Percentiles rank a stretch among this genome's conserved stretches.
Conservation (phyloP, 148 eudicot species). For the Nepenthes gracilis region DNA sequence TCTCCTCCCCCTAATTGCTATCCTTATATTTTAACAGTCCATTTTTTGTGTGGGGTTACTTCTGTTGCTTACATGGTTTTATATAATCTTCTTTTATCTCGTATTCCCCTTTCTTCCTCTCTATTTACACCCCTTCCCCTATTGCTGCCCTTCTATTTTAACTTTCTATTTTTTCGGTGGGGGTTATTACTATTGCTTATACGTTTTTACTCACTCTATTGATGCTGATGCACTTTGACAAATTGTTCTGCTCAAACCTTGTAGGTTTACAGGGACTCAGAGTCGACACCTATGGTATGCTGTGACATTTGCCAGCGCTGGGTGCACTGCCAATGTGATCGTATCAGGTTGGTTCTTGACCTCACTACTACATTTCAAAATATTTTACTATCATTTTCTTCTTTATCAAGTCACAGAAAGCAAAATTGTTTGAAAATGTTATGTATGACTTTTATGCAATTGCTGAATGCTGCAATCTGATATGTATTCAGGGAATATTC, state of each 20-base stretch:
- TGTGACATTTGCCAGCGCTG: conserved; percentile 96
- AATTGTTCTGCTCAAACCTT: conserved; percentile 9
- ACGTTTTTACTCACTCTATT: not conserved
- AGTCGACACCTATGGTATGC: conserved; percentile 99
- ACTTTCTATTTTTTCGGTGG: too few relatives aligned
- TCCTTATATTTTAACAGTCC: too few relatives aligned
- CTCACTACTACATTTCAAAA: not conserved
- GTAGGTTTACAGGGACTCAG: conserved; percentile 97
- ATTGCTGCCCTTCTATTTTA: too few relatives aligned
- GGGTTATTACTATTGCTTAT: not conserved
- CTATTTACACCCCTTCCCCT: too few relatives aligned
- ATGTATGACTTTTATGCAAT: not conserved
- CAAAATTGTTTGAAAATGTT: too few relatives aligned
- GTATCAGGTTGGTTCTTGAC: conserved; percentile 51
- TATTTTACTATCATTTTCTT: not conserved
- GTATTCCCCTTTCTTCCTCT: too few relatives aligned
- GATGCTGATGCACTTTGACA: not conserved
- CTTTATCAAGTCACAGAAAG: not conserved
- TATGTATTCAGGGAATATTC: not conserved
- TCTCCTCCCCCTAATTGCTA: too few relatives aligned
- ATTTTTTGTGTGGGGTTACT: too few relatives aligned
- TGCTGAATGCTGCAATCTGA: not conserved
- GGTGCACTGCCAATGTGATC: conserved; percentile 96
- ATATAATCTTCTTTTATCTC: too few relatives aligned
- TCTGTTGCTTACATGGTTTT: too few relatives aligned